phyloP scores from a whole-genome alignment of 768 basidiomycete genomes.

The Mrakia gelida region DNA sequence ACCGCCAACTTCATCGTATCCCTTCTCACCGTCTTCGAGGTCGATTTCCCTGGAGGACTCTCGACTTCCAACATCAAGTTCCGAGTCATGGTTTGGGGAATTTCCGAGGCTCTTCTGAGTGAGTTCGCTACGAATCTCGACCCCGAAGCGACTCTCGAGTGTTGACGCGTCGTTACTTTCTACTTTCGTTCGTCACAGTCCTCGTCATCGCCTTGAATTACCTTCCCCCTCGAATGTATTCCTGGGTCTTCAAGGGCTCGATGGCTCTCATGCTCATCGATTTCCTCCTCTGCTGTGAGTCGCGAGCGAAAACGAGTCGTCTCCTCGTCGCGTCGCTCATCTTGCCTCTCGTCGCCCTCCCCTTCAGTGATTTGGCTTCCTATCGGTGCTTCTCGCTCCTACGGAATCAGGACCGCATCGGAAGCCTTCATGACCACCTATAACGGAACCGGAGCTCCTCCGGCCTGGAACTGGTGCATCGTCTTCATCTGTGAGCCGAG shows the following conservation, averaged over 20 bases:
- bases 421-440: conserved; percentile 63
- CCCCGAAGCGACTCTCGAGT: not conserved
- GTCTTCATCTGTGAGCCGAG: conserved; percentile 56
- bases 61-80: conserved; percentile 70
- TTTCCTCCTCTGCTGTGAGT: conserved; percentile 63
- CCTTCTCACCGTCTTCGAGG: conserved; percentile 70
- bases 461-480: conserved; percentile 87
- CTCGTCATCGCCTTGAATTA: conserved; percentile 77
- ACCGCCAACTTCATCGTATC: conserved; percentile 88
- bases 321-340: not conserved
- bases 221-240: conserved; percentile 66
- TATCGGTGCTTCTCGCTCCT: conserved; percentile 80
- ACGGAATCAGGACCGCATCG: conserved; percentile 76
- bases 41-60: conserved; percentile 77
- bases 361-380: conserved; percentile 73
- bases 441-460: conserved; percentile 80
- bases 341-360: not conserved
- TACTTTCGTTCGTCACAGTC: conserved; percentile 51
- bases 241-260: conserved; percentile 70
- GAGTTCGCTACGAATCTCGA: not conserved
- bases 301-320: not conserved
- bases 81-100: conserved; percentile 76
- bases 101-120: conserved; percentile 57
- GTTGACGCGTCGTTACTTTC: not conserved
- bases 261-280: conserved; percentile 73